These are phyloP conservation scores for Malassezia restricta DNA, from an alignment of 1,284 basidiomycete species.

Conservation along the genomic window DNA sequence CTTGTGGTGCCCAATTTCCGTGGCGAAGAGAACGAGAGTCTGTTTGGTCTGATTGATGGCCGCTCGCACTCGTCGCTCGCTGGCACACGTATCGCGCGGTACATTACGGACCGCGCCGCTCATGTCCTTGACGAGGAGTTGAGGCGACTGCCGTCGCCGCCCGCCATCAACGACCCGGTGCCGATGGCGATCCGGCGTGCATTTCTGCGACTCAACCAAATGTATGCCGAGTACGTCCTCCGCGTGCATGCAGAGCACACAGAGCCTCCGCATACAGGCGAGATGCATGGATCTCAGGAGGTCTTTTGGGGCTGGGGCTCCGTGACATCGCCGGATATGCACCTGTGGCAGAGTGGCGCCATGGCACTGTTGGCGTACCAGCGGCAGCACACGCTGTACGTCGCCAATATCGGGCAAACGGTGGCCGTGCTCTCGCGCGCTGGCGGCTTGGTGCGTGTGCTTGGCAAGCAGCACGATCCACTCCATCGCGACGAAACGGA, in stretches of 20 bases:
- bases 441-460: constrained; percentile 62
- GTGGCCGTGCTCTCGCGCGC: constrained; percentile 73
- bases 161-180: constrained; percentile 12
- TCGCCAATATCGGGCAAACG: constrained; percentile 80
- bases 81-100: constrained; percentile 54
- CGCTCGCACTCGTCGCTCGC: constrained; percentile 50
- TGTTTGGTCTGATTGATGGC: constrained; percentile 83
- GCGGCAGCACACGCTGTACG: constrained; percentile 65
- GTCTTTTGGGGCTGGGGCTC: constrained; percentile 19
- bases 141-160: constrained; percentile 9
- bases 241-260: constrained; percentile 23
- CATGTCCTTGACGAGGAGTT: constrained; percentile 31
- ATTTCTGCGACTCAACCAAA: constrained; percentile 39
- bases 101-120: constrained; percentile 32
- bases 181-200: constrained; percentile 33
- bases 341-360: constrained; percentile 49
- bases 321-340: constrained; percentile 17
- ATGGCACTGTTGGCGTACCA: constrained; percentile 81
- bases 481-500: constrained; percentile 73
- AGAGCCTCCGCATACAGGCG: background rate
- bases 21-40: constrained; percentile 63
- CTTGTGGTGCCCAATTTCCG: constrained; percentile 81
- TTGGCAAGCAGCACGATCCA: constrained; percentile 78
- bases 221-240: constrained; percentile 38
- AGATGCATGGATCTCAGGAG: constrained; percentile 5